Conservation (phyloP, 2,329 filamentous ascomycete species). For the Xylariales sp. region DNA sequence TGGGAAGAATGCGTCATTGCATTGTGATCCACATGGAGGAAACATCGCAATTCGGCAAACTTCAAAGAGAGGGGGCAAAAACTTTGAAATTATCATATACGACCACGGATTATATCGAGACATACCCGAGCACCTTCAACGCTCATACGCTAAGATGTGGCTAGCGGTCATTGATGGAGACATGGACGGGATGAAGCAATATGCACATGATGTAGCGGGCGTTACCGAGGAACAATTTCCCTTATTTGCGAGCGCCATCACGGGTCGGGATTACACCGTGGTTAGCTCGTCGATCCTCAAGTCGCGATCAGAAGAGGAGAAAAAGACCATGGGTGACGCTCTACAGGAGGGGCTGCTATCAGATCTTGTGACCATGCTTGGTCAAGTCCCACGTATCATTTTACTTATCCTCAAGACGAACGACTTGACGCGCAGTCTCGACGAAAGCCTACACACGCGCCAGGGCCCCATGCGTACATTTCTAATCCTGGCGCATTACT, state of each 20-base stretch:
- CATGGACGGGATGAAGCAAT: constrained; percentile 85
- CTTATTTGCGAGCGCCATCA: constrained; percentile 95
- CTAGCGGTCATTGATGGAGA: constrained; percentile 93
- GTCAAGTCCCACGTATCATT: constrained; percentile 90
- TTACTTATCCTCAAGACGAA: constrained; percentile 97
- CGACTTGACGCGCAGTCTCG: constrained; percentile 90
- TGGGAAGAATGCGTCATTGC: constrained; percentile 84
- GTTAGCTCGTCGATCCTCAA: constrained; percentile 70
- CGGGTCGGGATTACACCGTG: constrained; percentile 87
- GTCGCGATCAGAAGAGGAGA: constrained; percentile 78
- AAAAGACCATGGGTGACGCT: constrained; percentile 84
- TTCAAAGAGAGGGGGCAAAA: constrained; percentile 66
- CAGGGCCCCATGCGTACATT: constrained; percentile 74
- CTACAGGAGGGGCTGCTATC: constrained; percentile 89
- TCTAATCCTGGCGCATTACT: constrained; percentile 76
- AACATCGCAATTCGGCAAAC: constrained; percentile 94
- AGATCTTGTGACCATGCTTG: constrained; percentile 87
- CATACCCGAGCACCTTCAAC: constrained; percentile 80
- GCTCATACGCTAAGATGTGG: constrained; percentile 97
- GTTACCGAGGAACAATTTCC: constrained; percentile 92
- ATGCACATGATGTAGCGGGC: constrained; percentile 88
- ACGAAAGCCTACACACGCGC: constrained; percentile 86
- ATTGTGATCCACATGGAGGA: constrained; percentile 96
- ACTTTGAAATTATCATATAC: constrained; percentile 96
- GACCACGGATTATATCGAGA: constrained; percentile 97